A percentile compares a stretch with the other conserved stretches of the same genome.
Evolutionary conservation across 495 filamentous ascomycete genomes (phyloP).

Genomic region (Pseudotulostoma volvatum): DNA sequence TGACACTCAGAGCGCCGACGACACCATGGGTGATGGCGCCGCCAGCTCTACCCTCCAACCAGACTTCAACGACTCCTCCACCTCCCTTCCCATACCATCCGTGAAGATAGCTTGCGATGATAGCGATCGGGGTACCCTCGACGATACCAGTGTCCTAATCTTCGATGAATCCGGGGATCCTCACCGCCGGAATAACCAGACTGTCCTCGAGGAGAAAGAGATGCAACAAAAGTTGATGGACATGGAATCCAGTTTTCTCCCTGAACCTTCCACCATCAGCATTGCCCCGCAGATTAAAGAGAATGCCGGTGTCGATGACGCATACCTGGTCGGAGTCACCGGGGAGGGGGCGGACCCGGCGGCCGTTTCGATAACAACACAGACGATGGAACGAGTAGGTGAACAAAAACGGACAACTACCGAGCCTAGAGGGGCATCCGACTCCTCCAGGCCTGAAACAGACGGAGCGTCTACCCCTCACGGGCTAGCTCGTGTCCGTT

Average conservation of each 20-base stretch:
- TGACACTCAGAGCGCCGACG: too few species aligned
- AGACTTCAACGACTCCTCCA: too few species aligned
- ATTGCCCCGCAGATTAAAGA: constrained; percentile 9
- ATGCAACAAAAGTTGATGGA: constrained; percentile 63
- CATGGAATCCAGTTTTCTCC: constrained; percentile 73
- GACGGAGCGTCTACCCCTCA: too few species aligned
- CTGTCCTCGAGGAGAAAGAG: constrained; percentile 43
- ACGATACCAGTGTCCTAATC: constrained; percentile 12
- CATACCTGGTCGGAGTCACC: constrained; percentile 24
- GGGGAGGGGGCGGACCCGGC: constrained; percentile 15
- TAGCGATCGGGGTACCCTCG: too few species aligned
- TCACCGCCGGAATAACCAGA: constrained; percentile 27
- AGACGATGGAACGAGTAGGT: constrained; percentile 8
- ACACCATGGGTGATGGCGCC: too few species aligned
- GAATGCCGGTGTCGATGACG: constrained; percentile 24
- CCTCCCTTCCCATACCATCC: too few species aligned
- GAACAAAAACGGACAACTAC: constrained; percentile 2
- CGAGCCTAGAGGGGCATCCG: too few species aligned
- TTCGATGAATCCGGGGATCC: constrained; percentile 24
- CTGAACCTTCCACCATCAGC: constrained; percentile 32
- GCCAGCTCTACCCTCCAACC: too few species aligned
- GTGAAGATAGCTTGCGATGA: too few species aligned
- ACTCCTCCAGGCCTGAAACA: too few species aligned
- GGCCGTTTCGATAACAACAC: constrained; percentile 10
- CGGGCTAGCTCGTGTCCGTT: too few species aligned